Evolutionary conservation across 805 yeast species (phyloP), one percentile per base, ranked within the genome.

Genomic region (Candida xiaguanensis): DNA sequence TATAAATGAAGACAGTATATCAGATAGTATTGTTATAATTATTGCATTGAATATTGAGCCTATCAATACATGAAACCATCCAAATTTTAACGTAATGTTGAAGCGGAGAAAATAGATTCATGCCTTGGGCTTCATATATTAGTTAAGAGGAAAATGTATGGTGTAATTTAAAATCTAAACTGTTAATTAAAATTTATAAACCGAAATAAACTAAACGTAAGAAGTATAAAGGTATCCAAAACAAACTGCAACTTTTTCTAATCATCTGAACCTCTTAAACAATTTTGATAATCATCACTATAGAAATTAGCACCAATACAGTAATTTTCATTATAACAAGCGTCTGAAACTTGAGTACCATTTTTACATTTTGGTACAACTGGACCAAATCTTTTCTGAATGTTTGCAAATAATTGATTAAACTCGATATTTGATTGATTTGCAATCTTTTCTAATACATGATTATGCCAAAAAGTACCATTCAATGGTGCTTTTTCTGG

Each of bases 401-500:
- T 61, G 42, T 70, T 65, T 29, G 72, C 63, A 56, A 75, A 82
- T 46, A 51, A 43, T 48, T 78, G 84, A 38, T 80, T 69, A 46
- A 66, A 58, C 2, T 57, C 66, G 25, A 65, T 60, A 47, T 74
- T 61, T 34, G 62, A 45, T 39, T 45, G 44, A 34, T 56, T 51
- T 32, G 65, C 62, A 46, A 82, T 64, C 27, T 60, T 58, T 20
- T 62, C 56, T 3, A 81, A 74, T 13, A 79, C 81, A 36, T 46
- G 26, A 16, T 33, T 56, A 41, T 79, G 77, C 88, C 88, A 79
- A 65, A 80, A 81, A n/a, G 79, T 72, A 14, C 78, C 88, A 52
- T 81, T 82, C 51, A 81, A 67, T 9, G 87, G 85, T 11, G 82
- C 65, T 6, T 54, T 45, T 11, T 41, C 47, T 15, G 87, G 86